Evolutionary conservation across 106 monocot species (phyloP).

Genomic region (Gastrodia elata): DNA sequence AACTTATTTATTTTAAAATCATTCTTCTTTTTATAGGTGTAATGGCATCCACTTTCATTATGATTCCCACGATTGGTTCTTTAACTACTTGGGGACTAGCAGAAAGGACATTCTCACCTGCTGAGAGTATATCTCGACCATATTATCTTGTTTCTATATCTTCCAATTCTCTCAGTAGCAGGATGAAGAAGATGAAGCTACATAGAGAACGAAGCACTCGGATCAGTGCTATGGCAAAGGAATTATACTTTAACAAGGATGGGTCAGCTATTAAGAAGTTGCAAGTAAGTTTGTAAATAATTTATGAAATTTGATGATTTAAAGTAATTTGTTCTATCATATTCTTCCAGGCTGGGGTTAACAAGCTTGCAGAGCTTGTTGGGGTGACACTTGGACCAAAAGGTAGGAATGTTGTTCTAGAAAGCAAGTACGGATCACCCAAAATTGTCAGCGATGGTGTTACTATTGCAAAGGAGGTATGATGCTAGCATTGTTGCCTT

Average conservation of each 20-base stretch:
- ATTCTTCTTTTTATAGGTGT: conserved; percentile 13
- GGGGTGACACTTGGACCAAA: conserved; percentile 95
- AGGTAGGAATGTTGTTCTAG: conserved; percentile 93
- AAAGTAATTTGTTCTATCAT: not conserved
- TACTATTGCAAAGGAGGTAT: conserved; percentile 82
- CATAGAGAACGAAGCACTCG: conserved; percentile 27
- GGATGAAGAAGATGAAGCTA: conserved; percentile 20
- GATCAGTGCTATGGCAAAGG: conserved; percentile 81
- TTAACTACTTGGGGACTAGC: conserved; percentile 37
- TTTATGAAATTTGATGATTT: not conserved
- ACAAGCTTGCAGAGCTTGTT: conserved; percentile 96
- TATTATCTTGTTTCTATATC: conserved; percentile 13
- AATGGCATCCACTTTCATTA: conserved; percentile 53
- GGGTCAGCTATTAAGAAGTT: conserved; percentile 88
- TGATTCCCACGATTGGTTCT: conserved; percentile 40
- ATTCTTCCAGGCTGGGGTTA: conserved; percentile 69
- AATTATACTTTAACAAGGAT: conserved; percentile 91
- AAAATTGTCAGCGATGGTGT: conserved; percentile 98
- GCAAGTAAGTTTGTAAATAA: conserved; percentile 40
- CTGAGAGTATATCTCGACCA: conserved; percentile 17
- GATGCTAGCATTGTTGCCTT: not conserved
- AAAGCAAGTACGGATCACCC: conserved; percentile 98
- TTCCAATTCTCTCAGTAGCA: conserved; percentile 18
- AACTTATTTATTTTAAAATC: not conserved
- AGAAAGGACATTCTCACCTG: conserved; percentile 11